These are phyloP conservation scores for Fragaria iinumae DNA, from an alignment of 306 rosid species.

Conservation along the genomic window DNA sequence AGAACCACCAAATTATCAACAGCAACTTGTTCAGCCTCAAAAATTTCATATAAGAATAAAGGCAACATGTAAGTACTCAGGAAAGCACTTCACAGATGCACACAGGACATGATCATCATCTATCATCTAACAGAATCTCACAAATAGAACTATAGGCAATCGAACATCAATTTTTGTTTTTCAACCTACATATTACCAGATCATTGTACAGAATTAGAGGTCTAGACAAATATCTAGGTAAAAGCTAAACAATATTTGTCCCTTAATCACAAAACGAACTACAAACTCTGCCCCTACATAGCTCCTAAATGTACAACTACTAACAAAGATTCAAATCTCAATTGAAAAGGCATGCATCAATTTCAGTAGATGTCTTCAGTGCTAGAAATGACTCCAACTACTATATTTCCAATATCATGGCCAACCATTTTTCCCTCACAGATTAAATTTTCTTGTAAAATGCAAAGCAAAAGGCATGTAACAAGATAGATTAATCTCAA, in stretches of 20 bases:
- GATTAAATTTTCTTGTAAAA: not conserved
- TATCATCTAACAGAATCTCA: not conserved
- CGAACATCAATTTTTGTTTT: not conserved
- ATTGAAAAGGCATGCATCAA: not conserved
- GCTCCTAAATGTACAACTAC: not conserved
- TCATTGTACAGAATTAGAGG: not conserved
- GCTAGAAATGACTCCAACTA: not conserved
- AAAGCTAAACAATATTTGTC: not conserved
- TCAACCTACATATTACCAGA: not conserved
- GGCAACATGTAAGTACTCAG: not conserved
- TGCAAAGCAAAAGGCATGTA: not conserved
- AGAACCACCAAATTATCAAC: constrained; percentile 15
- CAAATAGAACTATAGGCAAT: not conserved
- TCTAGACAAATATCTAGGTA: not conserved
- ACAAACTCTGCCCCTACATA: not conserved
- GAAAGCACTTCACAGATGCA: not conserved
- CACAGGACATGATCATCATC: not conserved
- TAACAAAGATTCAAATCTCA: not conserved
- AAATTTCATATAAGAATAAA: not conserved
- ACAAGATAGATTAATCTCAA: not conserved
- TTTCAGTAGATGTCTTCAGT: not conserved
- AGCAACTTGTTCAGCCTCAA: not conserved
- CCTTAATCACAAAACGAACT: not conserved
- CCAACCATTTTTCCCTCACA: not conserved
- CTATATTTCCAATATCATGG: not conserved